Base-by-base conservation (phyloP, 257 asterid genomes). In the Eucommia ulmoides region DNA sequence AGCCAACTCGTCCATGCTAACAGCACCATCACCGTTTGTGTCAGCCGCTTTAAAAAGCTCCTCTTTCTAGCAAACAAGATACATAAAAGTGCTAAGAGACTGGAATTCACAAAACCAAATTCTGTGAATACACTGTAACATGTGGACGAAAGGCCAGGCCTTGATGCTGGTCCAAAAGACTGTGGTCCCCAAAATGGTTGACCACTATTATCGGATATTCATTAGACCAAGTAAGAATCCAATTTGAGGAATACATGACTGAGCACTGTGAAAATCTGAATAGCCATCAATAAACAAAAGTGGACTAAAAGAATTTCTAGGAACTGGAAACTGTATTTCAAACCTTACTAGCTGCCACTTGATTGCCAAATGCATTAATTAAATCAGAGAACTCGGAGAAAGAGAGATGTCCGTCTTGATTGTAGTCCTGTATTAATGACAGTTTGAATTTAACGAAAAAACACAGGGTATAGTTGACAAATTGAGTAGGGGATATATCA, bases 1-100 rank as follows among this genome's bases (percentile, higher is more conserved):
- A 63, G 99, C 99, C 81, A 91, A 73, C 72, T 91, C 99, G 72
- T 91, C 99, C 61, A 91, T 65, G 76, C 93, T 73, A 63, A 91
- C 99, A 63, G 67, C 83, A 29, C 89, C 96, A 58, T 91, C 96
- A 56, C 84, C 92, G 56, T 91, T 87, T 64, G 68, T 80, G 50
- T 91, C 99, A 65, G 96, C 99, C 45, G 93, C 80, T 64, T 70
- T 79, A 69, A 91, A 91, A 55, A 91, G 84, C 66, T 83, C 99
- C 70, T 91, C 83, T 83, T 91, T 86, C 99, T 91, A 64, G 51
- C 44, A 55, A 50, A 62, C 51, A 64, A 58, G 44, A 44, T 20
- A 41, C 58, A 66, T 29, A 50, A 50, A 60, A n/a, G 44, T 33
- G 38, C 48, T 62, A 46, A 64, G 60, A 60, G 41, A 38, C 54